These are phyloP conservation scores for Atractiella rhizophila DNA, from an alignment of 768 basidiomycete species.

Conservation along the genomic window DNA sequence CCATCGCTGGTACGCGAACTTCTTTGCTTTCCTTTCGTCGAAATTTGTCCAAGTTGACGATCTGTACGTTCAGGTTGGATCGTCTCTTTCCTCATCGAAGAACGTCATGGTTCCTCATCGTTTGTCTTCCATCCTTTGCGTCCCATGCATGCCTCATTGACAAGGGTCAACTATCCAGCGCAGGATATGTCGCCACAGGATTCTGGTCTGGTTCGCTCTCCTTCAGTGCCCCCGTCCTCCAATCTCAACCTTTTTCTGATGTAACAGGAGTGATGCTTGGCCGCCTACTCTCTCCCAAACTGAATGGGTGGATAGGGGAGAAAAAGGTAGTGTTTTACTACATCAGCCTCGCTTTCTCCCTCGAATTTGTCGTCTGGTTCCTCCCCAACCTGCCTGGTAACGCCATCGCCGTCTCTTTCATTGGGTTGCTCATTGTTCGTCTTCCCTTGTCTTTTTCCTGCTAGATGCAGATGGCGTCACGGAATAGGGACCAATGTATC, in stretches of 20 bases:
- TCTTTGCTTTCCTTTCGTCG: too few species aligned
- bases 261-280: constrained; percentile 31
- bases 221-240: background rate
- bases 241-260: background rate
- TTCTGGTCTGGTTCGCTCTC: constrained; percentile 17
- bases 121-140: too few species aligned
- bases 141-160: too few species aligned
- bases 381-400: constrained; percentile 38
- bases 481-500: too few species aligned
- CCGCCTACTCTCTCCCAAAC: constrained; percentile 30
- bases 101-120: constrained; percentile 11
- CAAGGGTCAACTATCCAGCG: constrained; percentile 6
- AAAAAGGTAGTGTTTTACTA: constrained; percentile 22
- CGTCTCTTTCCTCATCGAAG: constrained; percentile 13
- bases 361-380: constrained; percentile 45
- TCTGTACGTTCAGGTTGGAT: constrained; percentile 15
- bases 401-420: constrained; percentile 37
- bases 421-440: constrained; percentile 44
- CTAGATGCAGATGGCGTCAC: too few species aligned
- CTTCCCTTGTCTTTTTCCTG: too few species aligned
- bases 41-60: background rate
- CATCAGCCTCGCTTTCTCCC: constrained; percentile 17
- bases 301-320: constrained; percentile 26
- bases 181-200: constrained; percentile 21
- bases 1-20: constrained; percentile 19